Percentiles rank a stretch among this genome's conserved stretches.
Evolutionary conservation across 441 rosid genomes (phyloP).

Genomic region (Populus hybrid): DNA sequence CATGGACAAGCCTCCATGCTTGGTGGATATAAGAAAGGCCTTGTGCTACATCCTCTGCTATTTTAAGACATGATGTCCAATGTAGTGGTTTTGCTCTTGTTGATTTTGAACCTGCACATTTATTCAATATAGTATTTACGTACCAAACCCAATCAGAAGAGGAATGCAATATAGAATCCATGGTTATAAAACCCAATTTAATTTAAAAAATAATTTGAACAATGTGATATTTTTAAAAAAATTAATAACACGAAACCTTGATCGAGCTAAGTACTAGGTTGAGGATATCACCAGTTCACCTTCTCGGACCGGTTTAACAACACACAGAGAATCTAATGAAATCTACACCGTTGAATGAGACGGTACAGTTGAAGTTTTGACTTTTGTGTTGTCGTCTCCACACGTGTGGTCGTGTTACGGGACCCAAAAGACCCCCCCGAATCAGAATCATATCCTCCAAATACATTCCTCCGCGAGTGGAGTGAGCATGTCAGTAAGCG

Average conservation of each 20-base stretch:
- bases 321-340: not conserved
- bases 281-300: too few relatives aligned
- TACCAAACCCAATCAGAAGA: too few relatives aligned
- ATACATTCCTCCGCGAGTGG: not conserved
- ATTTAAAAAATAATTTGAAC: too few relatives aligned
- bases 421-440: not conserved
- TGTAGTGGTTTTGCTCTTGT: slow-evolving; percentile 84
- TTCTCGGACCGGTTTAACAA: too few relatives aligned
- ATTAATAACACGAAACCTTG: too few relatives aligned
- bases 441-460: not conserved
- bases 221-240: too few relatives aligned
- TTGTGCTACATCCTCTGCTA: slow-evolving; percentile 94
- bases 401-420: not conserved
- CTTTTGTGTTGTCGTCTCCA: not conserved
- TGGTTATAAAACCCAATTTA: too few relatives aligned
- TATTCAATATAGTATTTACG: not conserved
- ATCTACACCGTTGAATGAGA: not conserved
- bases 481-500: not conserved
- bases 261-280: too few relatives aligned
- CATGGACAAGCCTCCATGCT: slow-evolving; percentile 68
- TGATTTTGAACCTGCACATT: slow-evolving; percentile 62
- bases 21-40: slow-evolving; percentile 80
- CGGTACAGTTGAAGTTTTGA: not conserved
- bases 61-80: slow-evolving; percentile 93
- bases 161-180: too few relatives aligned